These are phyloP conservation scores for Solanum aculeatissimum DNA, from an alignment of 305 asterid genomes.

Conservation along the genomic window DNA sequence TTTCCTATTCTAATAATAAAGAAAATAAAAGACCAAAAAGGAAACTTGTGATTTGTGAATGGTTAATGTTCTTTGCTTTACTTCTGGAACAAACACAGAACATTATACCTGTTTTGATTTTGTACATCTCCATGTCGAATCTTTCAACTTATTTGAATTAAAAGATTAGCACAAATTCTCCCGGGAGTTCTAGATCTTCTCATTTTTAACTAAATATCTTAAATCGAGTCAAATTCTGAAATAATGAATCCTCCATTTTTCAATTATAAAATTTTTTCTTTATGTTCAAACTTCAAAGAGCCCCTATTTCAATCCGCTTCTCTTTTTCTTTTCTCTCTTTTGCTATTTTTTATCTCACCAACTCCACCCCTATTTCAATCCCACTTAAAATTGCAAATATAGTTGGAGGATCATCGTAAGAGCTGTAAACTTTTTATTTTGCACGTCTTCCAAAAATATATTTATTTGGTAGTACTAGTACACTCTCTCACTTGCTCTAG, in stretches of 20 bases:
- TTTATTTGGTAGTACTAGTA: background rate
- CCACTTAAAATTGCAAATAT: too few species aligned
- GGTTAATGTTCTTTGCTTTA: background rate
- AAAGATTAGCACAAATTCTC: background rate
- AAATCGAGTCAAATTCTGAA: too few species aligned
- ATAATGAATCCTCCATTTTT: too few species aligned
- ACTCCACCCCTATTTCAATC: too few species aligned
- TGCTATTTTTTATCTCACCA: too few species aligned
- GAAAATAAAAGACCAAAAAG: background rate
- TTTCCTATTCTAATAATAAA: background rate
- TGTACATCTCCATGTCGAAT: background rate
- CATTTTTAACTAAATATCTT: too few species aligned
- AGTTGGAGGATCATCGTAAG: background rate
- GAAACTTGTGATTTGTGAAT: background rate
- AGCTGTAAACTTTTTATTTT: background rate
- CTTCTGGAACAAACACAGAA: background rate
- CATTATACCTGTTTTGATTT: background rate
- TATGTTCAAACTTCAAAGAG: too few species aligned
- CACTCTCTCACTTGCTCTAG: too few species aligned
- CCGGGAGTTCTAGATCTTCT: too few species aligned
- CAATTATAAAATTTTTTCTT: too few species aligned
- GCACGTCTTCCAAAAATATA: background rate
- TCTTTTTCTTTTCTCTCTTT: too few species aligned
- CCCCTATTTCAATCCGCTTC: too few species aligned
- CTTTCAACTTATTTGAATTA: background rate